Evolutionary conservation across 257 asterid genomes (phyloP).

Genomic region (Jaltomata sinuosa): DNA sequence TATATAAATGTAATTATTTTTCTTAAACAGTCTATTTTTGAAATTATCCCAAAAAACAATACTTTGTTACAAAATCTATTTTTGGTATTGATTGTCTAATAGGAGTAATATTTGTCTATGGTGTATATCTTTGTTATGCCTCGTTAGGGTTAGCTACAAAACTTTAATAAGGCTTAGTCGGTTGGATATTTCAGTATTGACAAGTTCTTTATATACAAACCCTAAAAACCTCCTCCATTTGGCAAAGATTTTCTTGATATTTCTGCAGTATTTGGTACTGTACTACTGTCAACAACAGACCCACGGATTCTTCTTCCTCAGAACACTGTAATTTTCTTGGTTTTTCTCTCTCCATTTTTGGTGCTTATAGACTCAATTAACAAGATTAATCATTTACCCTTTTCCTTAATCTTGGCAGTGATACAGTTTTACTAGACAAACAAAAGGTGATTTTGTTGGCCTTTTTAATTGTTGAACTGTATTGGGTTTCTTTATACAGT

Average conservation of each 20-base stretch:
- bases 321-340: not conserved
- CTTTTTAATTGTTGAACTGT: not conserved
- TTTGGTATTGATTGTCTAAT: not conserved
- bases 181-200: constrained; percentile 2
- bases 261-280: not conserved
- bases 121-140: not conserved
- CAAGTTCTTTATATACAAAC: not conserved
- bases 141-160: not conserved
- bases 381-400: not conserved
- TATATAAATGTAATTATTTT: no score
- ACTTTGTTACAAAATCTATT: not conserved
- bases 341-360: not conserved
- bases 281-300: not conserved
- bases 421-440: not conserved
- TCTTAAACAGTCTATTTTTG: no score
- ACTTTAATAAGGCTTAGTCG: not conserved
- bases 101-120: not conserved
- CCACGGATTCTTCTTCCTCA: not conserved
- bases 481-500: not conserved
- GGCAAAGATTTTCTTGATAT: not conserved
- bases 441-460: not conserved
- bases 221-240: not conserved
- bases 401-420: not conserved
- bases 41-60: not conserved
- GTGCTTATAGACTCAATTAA: not conserved